phyloP scores from a whole-genome alignment of 2,329 filamentous ascomycete species.

The Penicillium sp. region DNA sequence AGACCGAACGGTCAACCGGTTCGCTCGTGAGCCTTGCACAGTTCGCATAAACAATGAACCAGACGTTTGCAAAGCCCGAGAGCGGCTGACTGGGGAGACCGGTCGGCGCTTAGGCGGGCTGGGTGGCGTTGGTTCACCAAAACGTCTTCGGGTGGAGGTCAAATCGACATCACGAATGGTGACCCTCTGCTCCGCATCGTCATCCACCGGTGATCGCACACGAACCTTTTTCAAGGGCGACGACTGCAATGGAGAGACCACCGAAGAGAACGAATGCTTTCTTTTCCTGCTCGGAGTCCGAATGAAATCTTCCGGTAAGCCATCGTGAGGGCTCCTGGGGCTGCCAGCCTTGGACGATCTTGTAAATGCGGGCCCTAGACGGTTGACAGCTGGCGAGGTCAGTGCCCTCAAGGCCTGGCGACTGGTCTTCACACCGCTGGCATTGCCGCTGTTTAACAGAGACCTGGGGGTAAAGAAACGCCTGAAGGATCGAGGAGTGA shows the following conservation, averaged over 20 bases:
- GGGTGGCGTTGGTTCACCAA: conserved; percentile 16
- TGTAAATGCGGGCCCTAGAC: conserved; percentile 43
- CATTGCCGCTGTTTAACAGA: conserved; percentile 35
- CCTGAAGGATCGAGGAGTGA: conserved; percentile 52
- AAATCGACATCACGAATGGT: conserved; percentile 30
- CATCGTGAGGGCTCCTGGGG: conserved; percentile 26
- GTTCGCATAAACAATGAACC: conserved; percentile 41
- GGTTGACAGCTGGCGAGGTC: conserved; percentile 43
- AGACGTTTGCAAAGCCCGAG: conserved; percentile 36
- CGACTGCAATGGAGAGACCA: conserved; percentile 50
- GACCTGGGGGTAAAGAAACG: conserved; percentile 52
- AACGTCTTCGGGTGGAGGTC: conserved; percentile 8
- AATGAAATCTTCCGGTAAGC: conserved; percentile 28
- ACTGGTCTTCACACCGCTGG: conserved; percentile 38
- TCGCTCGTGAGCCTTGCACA: conserved; percentile 30
- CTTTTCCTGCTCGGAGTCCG: conserved; percentile 46
- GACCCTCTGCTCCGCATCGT: conserved; percentile 30
- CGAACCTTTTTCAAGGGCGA: conserved; percentile 48
- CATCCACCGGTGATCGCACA: conserved; percentile 30
- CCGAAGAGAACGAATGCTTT: conserved; percentile 46
- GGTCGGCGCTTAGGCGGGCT: conserved; percentile 24
- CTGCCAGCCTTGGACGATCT: conserved; percentile 35
- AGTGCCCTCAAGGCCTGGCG: conserved; percentile 47
- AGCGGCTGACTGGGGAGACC: conserved; percentile 36
- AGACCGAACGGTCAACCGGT: conserved; percentile 34